These are phyloP conservation scores for Picea sitchensis DNA, from an alignment of 75 land plant species.

Conservation along the genomic window DNA sequence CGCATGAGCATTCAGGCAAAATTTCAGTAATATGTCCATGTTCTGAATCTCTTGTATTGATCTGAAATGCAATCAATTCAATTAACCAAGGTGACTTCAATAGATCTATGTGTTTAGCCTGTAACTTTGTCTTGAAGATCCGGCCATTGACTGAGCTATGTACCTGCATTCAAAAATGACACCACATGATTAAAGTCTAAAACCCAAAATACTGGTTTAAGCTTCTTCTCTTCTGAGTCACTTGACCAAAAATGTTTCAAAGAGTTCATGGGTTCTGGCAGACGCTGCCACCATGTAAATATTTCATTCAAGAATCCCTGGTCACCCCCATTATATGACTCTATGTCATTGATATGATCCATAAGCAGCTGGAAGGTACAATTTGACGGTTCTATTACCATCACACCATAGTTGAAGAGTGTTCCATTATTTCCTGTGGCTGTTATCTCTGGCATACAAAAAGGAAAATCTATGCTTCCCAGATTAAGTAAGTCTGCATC, in stretches of 20 bases:
- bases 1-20: slow-evolving; percentile 35
- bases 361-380: slow-evolving; percentile 73
- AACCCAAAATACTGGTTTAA: slow-evolving; percentile 6
- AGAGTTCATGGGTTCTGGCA: slow-evolving; percentile 69
- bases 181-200: too few relatives aligned
- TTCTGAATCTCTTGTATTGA: slow-evolving; percentile 46
- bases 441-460: slow-evolving; percentile 66
- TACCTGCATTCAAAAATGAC: slow-evolving; percentile 28
- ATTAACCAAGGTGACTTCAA: slow-evolving; percentile 80
- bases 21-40: slow-evolving; percentile 14
- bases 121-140: slow-evolving; percentile 53
- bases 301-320: slow-evolving; percentile 88
- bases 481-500: slow-evolving; percentile 69
- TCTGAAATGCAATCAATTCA: slow-evolving; percentile 70
- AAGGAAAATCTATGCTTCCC: slow-evolving; percentile 63
- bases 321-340: slow-evolving; percentile 93
- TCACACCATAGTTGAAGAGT: slow-evolving; percentile 75
- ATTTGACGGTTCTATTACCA: slow-evolving; percentile 76
- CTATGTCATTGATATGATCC: slow-evolving; percentile 33
- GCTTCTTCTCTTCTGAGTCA: slow-evolving; percentile 38
- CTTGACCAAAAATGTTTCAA: slow-evolving; percentile 73
- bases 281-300: slow-evolving; percentile 90
- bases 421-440: slow-evolving; percentile 63
- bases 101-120: slow-evolving; percentile 57
- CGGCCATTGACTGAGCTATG: slow-evolving; percentile 71